Evolutionary conservation across 176 grass and related monocot genomes (phyloP), one percentile per base, ranked within the genome.

Genomic region (Phoenix dactylifera): DNA sequence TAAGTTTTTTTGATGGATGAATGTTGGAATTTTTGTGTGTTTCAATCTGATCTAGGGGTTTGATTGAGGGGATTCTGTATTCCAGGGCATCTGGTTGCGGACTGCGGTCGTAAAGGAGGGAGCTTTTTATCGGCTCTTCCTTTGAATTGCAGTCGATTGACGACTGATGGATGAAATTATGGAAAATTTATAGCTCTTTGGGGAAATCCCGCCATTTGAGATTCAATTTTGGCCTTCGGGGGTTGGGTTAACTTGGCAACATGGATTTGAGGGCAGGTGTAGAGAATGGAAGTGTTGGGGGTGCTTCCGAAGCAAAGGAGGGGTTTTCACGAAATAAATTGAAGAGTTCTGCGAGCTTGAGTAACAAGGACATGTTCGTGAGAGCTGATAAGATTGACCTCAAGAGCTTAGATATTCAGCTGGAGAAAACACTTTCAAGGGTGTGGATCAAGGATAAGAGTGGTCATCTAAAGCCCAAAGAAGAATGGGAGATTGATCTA

Each of bases 401-500:
- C 17, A 82, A 74, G 60, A 83, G 64, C 18, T 54, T 97, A 52
- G 87, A 97, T 59, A 60, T 82, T 48, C 84, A 90, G 65, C 74
- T 97, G 14, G 92, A 97, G 78, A 97, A 80, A 78, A 83, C 30
- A 24, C 72, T 80, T 51, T 97, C 92, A 9, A 90, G 48, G 66
- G 84, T 76, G 2, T 85, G 87, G 83, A 68, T 87, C 24, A 75
- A 96, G 54, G 77, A 74, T 16, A 81, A 83, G 49, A 76, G 75
- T 50, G 7, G 22, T 60, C 69, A 82, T 6, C 29, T 62, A 56
- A 25, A 30, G 54, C 72, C 61, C 32, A 59, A 74, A 19, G 74
- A 85, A 24, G 86, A 85, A 72, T 97, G 92, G 87, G 84, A 97
- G 81, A 82, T 91, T 51, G 75, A 90, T 62, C 75, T 79, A 51